Evolutionary conservation across 2,329 filamentous ascomycete species (phyloP).

Genomic region (Calonectria leucothoes): DNA sequence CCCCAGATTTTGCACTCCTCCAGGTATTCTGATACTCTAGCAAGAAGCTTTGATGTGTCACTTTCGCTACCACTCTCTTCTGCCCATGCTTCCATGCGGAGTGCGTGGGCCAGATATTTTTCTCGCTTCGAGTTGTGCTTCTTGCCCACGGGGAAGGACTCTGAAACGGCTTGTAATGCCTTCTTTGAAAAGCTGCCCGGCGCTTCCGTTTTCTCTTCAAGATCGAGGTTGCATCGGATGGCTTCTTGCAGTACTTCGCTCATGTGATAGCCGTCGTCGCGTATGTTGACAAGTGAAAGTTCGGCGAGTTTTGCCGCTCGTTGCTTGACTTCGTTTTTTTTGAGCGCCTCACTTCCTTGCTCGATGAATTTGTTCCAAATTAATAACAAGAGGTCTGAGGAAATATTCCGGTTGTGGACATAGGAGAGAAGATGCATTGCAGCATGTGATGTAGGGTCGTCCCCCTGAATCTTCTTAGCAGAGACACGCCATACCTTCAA

Average conservation of each 20-base stretch:
- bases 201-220: background rate
- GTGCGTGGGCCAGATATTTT: background rate
- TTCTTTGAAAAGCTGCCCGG: background rate
- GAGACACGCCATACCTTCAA: background rate
- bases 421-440: background rate
- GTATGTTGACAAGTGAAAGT: background rate
- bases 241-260: background rate
- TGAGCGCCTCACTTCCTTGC: background rate
- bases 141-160: background rate
- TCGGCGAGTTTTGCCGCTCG: background rate
- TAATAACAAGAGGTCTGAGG: background rate
- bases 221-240: background rate
- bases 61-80: background rate
- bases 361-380: background rate
- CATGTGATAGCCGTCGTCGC: background rate
- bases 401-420: background rate
- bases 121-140: no score
- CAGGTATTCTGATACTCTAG: background rate
- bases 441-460: background rate
- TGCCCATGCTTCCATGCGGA: background rate
- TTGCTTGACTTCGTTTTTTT: background rate
- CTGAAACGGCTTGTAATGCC: background rate
- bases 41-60: background rate
- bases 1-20: background rate
- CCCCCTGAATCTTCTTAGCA: background rate